Evolutionary conservation across 1,284 basidiomycete species (phyloP), one percentile per base, ranked within the genome.

Genomic region (Exsudoporus floridanus): DNA sequence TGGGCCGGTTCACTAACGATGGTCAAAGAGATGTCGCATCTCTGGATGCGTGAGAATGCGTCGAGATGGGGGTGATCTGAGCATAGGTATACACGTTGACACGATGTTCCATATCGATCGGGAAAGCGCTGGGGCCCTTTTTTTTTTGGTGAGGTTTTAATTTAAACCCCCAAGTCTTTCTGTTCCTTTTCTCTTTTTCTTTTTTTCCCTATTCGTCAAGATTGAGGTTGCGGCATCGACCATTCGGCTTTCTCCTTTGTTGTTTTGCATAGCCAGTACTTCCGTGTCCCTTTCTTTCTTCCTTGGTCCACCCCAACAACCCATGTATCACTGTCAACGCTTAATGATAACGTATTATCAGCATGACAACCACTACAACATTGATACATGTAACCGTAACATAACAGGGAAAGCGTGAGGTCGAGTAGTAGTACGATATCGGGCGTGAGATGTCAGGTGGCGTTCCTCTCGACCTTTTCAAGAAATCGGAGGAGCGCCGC

Each of bases 231-330:
- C 6, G 25, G 51, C 57, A 58, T 58, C 6, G 42, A 46, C 14
- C 47, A 47, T 42, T 44, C 52, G 28, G 35, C 28, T 41, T 51
- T 50, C 23, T 45, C 30, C 21, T 18, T 35, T 63, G 59, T 65
- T 64, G 57, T 67, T 66, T 64, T 63, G 58, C 54, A 60, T 69
- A 64, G 64, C 35, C 60, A 38, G 37, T n/a, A 21, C 6, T n/a
- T n/a, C 43, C 50, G 42, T 25, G 6, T 39, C 27, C 10, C 27
- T 45, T 27, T 27, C 8, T 21, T 5, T 23, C 12, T 18, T 18
- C 35, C 43, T 50, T 65, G 52, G 37, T 63, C 37, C 46, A 53
- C 46, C 23, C 35, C 60, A 62, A 47, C 23, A 23, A 27, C 38
- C 60, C 55, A 55, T 67, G 63, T 67, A 69, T 64, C 52, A 65